Evolutionary conservation across 768 basidiomycete genomes (phyloP).

Genomic region (Porphyrellus cyaneotinctus): DNA sequence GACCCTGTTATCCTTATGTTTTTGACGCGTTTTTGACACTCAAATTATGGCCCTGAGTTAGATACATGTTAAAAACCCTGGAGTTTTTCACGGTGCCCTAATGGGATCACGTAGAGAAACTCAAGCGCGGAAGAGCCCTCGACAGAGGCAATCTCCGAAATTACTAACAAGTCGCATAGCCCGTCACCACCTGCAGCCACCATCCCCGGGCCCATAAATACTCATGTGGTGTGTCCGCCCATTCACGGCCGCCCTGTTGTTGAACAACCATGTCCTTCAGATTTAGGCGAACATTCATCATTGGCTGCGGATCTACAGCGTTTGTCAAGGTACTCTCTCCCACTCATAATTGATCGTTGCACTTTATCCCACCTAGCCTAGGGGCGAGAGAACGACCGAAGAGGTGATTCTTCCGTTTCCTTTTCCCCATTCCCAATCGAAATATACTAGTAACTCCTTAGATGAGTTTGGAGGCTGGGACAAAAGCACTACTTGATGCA

Average conservation of each 20-base stretch:
- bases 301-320: constrained; percentile 72
- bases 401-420: too few species aligned
- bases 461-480: constrained; percentile 55
- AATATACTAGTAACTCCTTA: neutral
- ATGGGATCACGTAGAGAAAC: too few species aligned
- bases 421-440: neutral
- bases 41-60: too few species aligned
- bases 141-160: neutral
- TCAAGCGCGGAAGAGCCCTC: too few species aligned
- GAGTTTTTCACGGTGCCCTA: too few species aligned
- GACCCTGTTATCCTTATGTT: too few species aligned
- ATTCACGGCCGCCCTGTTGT: too few species aligned
- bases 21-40: too few species aligned
- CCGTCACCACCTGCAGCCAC: too few species aligned
- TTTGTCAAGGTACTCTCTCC: constrained; percentile 60
- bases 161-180: neutral
- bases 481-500: constrained; percentile 81
- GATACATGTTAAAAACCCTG: too few species aligned
- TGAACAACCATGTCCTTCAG: constrained; percentile 3
- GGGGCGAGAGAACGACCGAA: constrained; percentile 57
- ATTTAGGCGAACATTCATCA: constrained; percentile 46
- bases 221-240: too few species aligned
- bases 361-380: constrained; percentile 43
- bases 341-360: neutral
- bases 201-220: too few species aligned